Evolutionary conservation across 2,329 filamentous ascomycete genomes (phyloP).

Genomic region (Neofusicoccum parvum): DNA sequence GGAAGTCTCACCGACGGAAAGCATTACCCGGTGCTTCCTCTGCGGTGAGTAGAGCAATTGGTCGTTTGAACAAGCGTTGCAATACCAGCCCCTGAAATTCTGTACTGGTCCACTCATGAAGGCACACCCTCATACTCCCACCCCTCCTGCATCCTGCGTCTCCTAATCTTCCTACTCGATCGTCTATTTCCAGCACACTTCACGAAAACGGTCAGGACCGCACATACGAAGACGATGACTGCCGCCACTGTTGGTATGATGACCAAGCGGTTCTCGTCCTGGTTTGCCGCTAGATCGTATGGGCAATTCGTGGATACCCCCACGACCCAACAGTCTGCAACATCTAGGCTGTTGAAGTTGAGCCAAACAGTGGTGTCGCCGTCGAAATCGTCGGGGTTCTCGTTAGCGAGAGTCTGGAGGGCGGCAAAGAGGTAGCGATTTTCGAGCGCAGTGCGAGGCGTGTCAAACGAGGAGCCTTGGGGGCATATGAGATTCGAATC

Average conservation of each 20-base stretch:
- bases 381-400: conserved; percentile 26
- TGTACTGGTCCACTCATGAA: background rate
- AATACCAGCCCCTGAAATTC: too few species aligned
- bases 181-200: conserved; percentile 66
- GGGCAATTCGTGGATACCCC: conserved; percentile 61
- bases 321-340: conserved; percentile 62
- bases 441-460: conserved; percentile 64
- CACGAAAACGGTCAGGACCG: conserved; percentile 62
- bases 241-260: conserved; percentile 64
- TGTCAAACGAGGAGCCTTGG: conserved; percentile 52
- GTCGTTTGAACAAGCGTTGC: background rate
- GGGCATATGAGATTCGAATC: conserved; percentile 52
- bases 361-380: conserved; percentile 51
- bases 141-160: conserved; percentile 51
- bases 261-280: conserved; percentile 51
- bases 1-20: background rate
- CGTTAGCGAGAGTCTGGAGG: conserved; percentile 30
- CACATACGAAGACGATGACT: conserved; percentile 63
- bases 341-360: conserved; percentile 62
- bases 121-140: conserved; percentile 73
- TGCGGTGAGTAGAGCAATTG: background rate
- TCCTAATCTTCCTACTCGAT: conserved; percentile 53
- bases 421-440: conserved; percentile 55
- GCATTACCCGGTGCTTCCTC: background rate
- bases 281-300: conserved; percentile 51